Percentiles rank a stretch among this genome's conserved stretches.
Conservation (phyloP, 2,329 filamentous ascomycete species). For the Pestalotiopsis sp. region DNA sequence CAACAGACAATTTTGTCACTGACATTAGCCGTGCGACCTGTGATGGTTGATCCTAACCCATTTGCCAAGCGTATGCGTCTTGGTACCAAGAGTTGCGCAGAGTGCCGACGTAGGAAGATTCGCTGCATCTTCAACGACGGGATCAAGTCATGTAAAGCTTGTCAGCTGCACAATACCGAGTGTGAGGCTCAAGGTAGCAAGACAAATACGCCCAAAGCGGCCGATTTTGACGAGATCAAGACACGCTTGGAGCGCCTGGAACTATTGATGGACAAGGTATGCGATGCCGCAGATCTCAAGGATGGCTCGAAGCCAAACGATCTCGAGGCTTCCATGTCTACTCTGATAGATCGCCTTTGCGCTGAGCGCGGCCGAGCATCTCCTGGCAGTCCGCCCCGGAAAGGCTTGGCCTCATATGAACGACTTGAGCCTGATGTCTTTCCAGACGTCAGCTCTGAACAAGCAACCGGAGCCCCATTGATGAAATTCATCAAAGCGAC, state of each 20-base stretch:
- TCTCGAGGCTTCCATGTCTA: not conserved
- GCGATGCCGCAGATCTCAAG: not conserved
- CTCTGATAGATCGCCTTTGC: not conserved
- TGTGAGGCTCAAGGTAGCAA: not conserved
- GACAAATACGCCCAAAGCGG: not conserved
- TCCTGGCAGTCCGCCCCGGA: not conserved
- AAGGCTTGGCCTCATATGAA: not conserved
- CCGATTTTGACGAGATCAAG: not conserved
- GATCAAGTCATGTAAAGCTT: not conserved
- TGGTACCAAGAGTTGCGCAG: slow-evolving; percentile 11
- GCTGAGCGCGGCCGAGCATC: not conserved
- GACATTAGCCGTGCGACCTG: not conserved
- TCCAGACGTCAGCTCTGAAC: not conserved
- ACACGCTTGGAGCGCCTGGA: not conserved
- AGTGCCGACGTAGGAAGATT: slow-evolving; percentile 10
- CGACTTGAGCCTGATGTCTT: not conserved
- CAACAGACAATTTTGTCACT: too few relatives aligned
- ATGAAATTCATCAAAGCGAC: slow-evolving; percentile 1
- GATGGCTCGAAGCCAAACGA: not conserved
- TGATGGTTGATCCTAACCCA: not conserved
- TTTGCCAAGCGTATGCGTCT: slow-evolving; percentile 6
- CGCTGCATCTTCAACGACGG: slow-evolving; percentile 1
- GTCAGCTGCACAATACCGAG: not conserved
- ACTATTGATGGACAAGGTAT: not conserved
- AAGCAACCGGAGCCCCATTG: not conserved